Conservation (phyloP, 352 stramenopile species). For the Peronospora belbahrii region DNA sequence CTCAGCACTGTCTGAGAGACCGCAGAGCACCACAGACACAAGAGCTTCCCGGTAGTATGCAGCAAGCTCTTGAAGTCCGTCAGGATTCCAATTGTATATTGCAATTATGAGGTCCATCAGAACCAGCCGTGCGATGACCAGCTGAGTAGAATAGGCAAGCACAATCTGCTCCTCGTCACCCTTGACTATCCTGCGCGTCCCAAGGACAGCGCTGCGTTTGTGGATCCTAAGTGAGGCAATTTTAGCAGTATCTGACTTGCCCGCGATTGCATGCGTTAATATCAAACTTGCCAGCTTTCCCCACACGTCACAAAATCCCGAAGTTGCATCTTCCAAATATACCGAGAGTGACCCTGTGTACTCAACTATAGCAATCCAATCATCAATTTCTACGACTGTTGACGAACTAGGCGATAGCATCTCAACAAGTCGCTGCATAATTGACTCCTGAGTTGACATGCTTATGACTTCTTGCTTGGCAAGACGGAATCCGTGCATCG, state of each 20-base stretch:
- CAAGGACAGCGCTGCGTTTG: constrained; percentile 32
- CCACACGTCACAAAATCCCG: constrained; percentile 43
- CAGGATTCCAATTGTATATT: constrained; percentile 33
- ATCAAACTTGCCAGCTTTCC: constrained; percentile 37
- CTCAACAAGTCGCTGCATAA: constrained; percentile 28
- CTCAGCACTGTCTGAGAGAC: constrained; percentile 42
- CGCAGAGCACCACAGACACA: constrained; percentile 43
- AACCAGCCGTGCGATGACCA: constrained; percentile 32
- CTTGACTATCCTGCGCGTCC: constrained; percentile 19
- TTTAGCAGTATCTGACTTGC: constrained; percentile 51
- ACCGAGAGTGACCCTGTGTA: constrained; percentile 28
- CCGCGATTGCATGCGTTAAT: constrained; percentile 48
- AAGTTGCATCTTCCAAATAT: constrained; percentile 16
- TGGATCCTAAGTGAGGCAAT: constrained; percentile 43
- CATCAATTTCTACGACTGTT: constrained; percentile 26
- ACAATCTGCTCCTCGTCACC: constrained; percentile 37
- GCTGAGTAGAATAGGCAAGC: constrained; percentile 32
- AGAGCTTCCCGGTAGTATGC: constrained; percentile 56
- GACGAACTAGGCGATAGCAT: constrained; percentile 26
- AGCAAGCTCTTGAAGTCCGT: constrained; percentile 45
- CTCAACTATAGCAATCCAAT: constrained; percentile 37
- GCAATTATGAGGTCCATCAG: constrained; percentile 42
- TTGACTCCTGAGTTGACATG: constrained; percentile 16
- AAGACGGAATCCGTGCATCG: background rate
- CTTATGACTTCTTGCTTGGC: constrained; percentile 21